Base-by-base conservation (phyloP, 2,329 filamentous ascomycete species). In the Aspergillus sclerotialis region DNA sequence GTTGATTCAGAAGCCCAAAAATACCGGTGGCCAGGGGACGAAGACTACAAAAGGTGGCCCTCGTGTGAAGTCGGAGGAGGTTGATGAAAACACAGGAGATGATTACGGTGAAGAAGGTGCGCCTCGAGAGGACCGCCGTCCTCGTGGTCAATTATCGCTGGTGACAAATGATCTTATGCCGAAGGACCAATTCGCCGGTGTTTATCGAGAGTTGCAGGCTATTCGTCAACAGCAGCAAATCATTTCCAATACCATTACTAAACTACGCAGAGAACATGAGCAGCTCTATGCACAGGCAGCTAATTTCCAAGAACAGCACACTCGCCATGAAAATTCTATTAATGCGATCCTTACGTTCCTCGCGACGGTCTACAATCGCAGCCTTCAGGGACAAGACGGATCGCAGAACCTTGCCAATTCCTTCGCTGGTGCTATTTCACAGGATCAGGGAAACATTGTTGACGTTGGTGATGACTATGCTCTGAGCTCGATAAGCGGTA, bases 281-380 rank as follows among this genome's bases (percentile, higher is more conserved):
- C 80, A 90, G 42, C 75, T 95, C 18, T 93, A 89, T 52, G 82
- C 84, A 36, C 88, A 95, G 60, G 89, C 90, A 0, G 75, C 84
- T 28, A 80, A 84, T 38, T 95, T 95, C 56, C 89, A 96, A 60
- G 84, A 78, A 39, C 79, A 94, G 55, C 90, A 96, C 54, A 88
- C 90, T 48, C 81, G 92, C n/a, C 92, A 98, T 53, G 92, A 98
- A 57, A 94, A 90, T 56, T 95, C 90, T 1, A 96, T 98, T 63
- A 96, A 95, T 54, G 90, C 90, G n/a, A 96, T 98, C 42, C 73
- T 98, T 27, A 94, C 89, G 32, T 96, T 98, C 60, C 73, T 98
- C 13, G 92, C 90, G 29, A 96, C 93, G 9, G 90, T 98, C 27
- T 98, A 96, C 64, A 84, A 94, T 43, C 83, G 93, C 53, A 94